Evolutionary conservation across 345 rosid species (phyloP), one percentile per base, ranked within the genome.

Genomic region (Salix exigua): DNA sequence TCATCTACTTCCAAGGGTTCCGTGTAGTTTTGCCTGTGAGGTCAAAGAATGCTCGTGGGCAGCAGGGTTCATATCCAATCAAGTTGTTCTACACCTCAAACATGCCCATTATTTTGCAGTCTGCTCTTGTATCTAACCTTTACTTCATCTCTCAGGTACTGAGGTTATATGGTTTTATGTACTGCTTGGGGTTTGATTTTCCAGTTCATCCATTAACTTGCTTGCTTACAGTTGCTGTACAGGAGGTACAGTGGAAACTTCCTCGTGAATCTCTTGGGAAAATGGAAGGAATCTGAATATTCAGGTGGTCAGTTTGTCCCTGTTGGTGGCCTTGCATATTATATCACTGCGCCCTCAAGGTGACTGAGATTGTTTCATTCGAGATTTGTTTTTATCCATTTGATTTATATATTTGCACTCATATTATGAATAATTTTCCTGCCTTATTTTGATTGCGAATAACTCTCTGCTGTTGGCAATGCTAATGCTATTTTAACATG

Each of bases 11-110:
- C 94, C 97, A 92, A 92, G 97, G 97, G 44, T 92, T 92, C 86
- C 95, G 97, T 67, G 97, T 92, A 66, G 97, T 92, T 38, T 83
- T 92, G 70, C 97, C 95, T 68, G 97, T 92, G 81, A 87, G 97
- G 85, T 92, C 97, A 42, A 92, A 91, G 93, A 92, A 89, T 80
- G 97, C 93, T 61, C 95, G 97, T 79, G 97, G 97, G 28, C 97
- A 91, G 78, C 97, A 92, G 83, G 97, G 97, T 38, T 92, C 97
- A 7, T 92, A 91, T 82, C 97, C 95, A 4, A 92, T 92, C 84
- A 92, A 92, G 83, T 80, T 92, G 77, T 92, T 92, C 81, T 92
- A 92, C 88, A 92, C 97, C 78, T 92, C 97, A 42, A 92, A 92
- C 89, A 92, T 92, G 97, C 97, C 97, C 77, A 92, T 92, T 82